phyloP scores from a whole-genome alignment of 2,329 filamentous ascomycete species.

The Seiridium cupressi region DNA sequence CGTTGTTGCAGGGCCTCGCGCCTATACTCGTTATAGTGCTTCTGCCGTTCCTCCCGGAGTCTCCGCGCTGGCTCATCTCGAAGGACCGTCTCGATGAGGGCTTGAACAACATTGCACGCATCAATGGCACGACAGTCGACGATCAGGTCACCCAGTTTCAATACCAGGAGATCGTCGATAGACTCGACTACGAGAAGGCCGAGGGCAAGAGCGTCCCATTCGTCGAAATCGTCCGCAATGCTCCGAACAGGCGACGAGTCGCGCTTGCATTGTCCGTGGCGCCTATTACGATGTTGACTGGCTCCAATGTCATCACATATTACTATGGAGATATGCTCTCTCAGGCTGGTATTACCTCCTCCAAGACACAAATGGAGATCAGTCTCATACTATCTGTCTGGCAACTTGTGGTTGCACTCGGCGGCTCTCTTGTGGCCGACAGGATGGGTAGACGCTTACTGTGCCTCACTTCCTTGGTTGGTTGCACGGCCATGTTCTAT shows the following conservation, averaged over 20 bases:
- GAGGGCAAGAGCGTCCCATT: not conserved
- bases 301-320: slow-evolving; percentile 39
- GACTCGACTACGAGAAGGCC: slow-evolving; percentile 23
- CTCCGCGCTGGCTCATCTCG: slow-evolving; percentile 7
- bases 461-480: not conserved
- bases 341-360: slow-evolving; percentile 43
- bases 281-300: slow-evolving; percentile 29
- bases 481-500: slow-evolving; percentile 9
- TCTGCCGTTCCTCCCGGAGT: slow-evolving; percentile 1
- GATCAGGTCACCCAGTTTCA: slow-evolving; percentile 32
- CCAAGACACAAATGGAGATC: slow-evolving; percentile 34
- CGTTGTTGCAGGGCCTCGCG: not conserved
- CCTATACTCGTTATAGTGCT: not conserved
- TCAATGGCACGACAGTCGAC: slow-evolving; percentile 39
- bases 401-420: slow-evolving; percentile 11
- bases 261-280: not conserved
- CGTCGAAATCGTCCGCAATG: slow-evolving; percentile 35
- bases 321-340: slow-evolving; percentile 41
- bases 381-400: slow-evolving; percentile 6
- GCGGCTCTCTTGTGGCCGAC: slow-evolving; percentile 9
- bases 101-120: slow-evolving; percentile 36
- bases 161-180: slow-evolving; percentile 46
- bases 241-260: slow-evolving; percentile 16
- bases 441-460: not conserved
- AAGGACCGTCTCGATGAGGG: slow-evolving; percentile 6